Evolutionary conservation across 2,329 filamentous ascomycete species (phyloP).

Genomic region (Fusarium austroafricanum): DNA sequence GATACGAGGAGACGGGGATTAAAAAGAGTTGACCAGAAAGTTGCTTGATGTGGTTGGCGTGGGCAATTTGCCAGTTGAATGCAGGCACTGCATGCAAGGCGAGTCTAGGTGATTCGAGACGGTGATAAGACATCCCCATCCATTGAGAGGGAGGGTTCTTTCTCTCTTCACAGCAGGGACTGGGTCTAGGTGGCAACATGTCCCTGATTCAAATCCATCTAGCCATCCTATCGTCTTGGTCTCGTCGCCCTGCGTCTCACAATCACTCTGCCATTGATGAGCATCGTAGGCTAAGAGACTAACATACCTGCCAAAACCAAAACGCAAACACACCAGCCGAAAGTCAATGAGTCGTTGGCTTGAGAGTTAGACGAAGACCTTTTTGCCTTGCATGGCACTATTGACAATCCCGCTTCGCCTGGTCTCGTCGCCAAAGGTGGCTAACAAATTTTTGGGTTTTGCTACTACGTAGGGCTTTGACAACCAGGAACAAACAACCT

Average conservation of each 20-base stretch:
- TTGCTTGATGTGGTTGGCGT: slow-evolving; percentile 24
- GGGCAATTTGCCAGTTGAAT: slow-evolving; percentile 14
- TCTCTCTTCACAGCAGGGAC: slow-evolving; percentile 3
- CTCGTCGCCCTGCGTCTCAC: slow-evolving; percentile 27
- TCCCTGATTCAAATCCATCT: slow-evolving; percentile 21
- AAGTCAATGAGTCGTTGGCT: slow-evolving; percentile 21
- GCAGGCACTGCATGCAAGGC: slow-evolving; percentile 35
- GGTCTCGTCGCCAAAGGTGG: slow-evolving; percentile 10
- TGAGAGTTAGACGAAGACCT: slow-evolving; percentile 22
- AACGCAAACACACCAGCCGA: slow-evolving; percentile 19
- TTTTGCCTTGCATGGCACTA: slow-evolving; percentile 43
- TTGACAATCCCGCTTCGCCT: slow-evolving; percentile 31
- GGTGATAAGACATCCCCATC: slow-evolving; percentile 32
- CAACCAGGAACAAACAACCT: slow-evolving; percentile 22
- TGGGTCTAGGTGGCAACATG: slow-evolving; percentile 11
- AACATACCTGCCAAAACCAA: slow-evolving; percentile 16
- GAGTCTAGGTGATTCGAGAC: slow-evolving; percentile 28
- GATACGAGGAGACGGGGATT: slow-evolving; percentile 19
- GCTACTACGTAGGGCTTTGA: slow-evolving; percentile 18
- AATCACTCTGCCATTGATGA: neutral
- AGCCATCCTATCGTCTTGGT: slow-evolving; percentile 6
- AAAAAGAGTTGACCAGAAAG: slow-evolving; percentile 11
- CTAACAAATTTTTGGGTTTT: slow-evolving; percentile 34
- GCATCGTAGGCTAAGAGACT: slow-evolving; percentile 19
- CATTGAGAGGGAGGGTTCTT: slow-evolving; percentile 2